Conservation (phyloP, 441 rosid genomes). For the California macrophylla region DNA sequence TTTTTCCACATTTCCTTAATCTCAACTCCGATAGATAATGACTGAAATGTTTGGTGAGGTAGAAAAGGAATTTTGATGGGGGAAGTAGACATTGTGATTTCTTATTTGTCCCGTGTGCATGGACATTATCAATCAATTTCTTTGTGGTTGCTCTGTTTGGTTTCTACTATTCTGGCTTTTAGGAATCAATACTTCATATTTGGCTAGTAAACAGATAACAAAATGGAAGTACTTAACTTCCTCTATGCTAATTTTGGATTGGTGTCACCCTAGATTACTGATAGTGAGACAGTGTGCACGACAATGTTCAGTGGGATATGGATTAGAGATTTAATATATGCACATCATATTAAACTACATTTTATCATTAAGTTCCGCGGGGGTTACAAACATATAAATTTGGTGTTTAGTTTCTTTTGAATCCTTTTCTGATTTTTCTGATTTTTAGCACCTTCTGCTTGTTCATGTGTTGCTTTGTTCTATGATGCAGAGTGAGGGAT, state of each 20-base stretch:
- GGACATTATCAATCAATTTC: background rate
- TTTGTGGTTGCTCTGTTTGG: background rate
- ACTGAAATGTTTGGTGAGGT: background rate
- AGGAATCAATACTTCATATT: background rate
- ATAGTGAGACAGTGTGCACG: background rate
- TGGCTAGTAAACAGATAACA: background rate
- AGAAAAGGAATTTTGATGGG: background rate
- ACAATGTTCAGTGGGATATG: background rate
- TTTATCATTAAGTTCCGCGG: background rate
- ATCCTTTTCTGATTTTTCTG: background rate
- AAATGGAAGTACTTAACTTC: background rate
- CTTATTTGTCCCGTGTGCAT: background rate
- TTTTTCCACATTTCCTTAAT: background rate
- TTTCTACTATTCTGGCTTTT: background rate
- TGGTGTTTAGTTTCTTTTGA: background rate
- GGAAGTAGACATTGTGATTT: background rate
- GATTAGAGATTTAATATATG: background rate
- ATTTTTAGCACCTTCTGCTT: background rate
- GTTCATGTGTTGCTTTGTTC: background rate
- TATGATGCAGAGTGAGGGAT: background rate
- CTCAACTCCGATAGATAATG: background rate
- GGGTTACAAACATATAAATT: background rate
- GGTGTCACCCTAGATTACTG: constrained; percentile 1
- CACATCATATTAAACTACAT: background rate
- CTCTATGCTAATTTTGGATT: background rate